Conservation (phyloP, 2,329 filamentous ascomycete genomes). For the Dryadomyces quercus-mongolicae region DNA sequence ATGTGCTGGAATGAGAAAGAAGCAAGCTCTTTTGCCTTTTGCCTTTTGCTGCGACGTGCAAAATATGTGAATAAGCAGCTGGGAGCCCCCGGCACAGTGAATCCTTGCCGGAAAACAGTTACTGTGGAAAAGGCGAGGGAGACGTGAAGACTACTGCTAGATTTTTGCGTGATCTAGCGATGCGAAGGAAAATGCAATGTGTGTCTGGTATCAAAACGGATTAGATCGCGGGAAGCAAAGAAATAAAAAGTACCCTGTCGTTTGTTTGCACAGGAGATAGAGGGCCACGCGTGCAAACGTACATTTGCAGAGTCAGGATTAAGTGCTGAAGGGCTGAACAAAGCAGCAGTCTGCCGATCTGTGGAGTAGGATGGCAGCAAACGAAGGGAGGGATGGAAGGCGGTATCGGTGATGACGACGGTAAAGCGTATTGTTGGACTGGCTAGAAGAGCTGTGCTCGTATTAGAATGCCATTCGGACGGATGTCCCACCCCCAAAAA, state of each 20-base stretch:
- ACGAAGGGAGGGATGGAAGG: background rate
- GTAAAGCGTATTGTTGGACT: background rate
- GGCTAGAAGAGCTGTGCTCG: background rate
- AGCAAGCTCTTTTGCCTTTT: background rate
- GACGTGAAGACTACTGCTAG: background rate
- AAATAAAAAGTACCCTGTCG: background rate
- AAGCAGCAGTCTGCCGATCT: too few species aligned
- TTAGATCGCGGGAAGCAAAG: background rate
- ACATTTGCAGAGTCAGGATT: background rate
- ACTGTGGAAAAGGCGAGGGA: too few species aligned
- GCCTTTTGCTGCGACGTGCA: background rate
- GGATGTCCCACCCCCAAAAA: background rate
- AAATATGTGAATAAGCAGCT: too few species aligned
- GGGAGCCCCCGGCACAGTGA: too few species aligned
- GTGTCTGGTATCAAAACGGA: background rate
- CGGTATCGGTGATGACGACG: background rate
- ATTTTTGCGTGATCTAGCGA: background rate
- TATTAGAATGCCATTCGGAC: background rate
- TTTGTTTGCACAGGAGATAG: background rate
- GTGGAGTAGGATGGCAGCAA: background rate
- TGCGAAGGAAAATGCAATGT: background rate
- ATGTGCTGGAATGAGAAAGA: background rate
- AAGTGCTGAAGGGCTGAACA: too few species aligned
- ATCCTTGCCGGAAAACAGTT: too few species aligned
- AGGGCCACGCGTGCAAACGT: background rate